A percentile compares a stretch with the other conserved stretches of the same genome.
Evolutionary conservation across 495 filamentous ascomycete species (phyloP).

Genomic region (Venustampulla echinocandica): DNA sequence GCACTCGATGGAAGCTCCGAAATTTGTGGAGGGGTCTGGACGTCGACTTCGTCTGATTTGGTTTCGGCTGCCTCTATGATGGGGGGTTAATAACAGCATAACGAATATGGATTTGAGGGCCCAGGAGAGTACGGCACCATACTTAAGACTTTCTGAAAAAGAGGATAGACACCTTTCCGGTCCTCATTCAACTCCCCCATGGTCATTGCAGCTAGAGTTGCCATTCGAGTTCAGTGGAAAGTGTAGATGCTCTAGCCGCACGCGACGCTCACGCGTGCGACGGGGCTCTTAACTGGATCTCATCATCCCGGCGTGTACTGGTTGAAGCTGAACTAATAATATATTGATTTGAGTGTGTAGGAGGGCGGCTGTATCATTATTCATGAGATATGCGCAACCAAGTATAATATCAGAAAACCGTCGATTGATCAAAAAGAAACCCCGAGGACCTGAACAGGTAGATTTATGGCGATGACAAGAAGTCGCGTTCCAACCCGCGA

Average conservation of each 20-base stretch:
- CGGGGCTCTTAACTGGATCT: too few relatives aligned
- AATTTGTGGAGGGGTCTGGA: neutral
- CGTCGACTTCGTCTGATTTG: neutral
- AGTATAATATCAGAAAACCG: too few relatives aligned
- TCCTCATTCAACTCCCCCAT: constrained; percentile 22
- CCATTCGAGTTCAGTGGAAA: constrained; percentile 13
- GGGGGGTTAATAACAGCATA: too few relatives aligned
- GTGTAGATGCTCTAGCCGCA: neutral
- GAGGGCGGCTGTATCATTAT: too few relatives aligned
- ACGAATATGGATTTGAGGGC: too few relatives aligned
- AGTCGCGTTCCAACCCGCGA: constrained; percentile 5
- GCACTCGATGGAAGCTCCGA: neutral
- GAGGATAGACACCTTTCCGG: constrained; percentile 15
- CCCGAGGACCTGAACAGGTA: too few relatives aligned
- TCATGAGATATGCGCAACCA: too few relatives aligned
- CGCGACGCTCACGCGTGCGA: constrained; percentile 12
- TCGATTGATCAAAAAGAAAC: too few relatives aligned
- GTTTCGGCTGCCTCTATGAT: neutral
- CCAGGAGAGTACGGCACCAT: too few relatives aligned
- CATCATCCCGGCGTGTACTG: too few relatives aligned
- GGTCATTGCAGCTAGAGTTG: constrained; percentile 15
- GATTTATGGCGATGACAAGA: neutral
- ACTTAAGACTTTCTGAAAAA: constrained; percentile 22
- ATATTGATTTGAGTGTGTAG: too few relatives aligned
- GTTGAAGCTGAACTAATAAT: too few relatives aligned